Evolutionary conservation across 306 rosid genomes (phyloP), one percentile per base, ranked within the genome.

Genomic region (Cucurbita moschata): DNA sequence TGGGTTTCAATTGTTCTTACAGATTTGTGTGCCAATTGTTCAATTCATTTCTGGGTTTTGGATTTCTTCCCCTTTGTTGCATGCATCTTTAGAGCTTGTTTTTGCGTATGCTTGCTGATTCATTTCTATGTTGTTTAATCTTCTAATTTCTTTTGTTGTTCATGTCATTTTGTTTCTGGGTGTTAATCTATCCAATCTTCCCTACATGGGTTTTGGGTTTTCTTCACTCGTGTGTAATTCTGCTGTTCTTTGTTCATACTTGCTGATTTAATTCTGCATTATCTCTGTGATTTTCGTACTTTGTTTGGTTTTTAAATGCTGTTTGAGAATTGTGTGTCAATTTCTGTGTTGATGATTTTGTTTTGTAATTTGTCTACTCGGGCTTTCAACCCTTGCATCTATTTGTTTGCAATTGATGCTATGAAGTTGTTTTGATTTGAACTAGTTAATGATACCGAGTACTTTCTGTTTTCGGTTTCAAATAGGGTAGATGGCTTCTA

Each of bases 401-500:
- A 21, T 19, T 67, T 44, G 42, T 7, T 68, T 46, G 8, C 7
- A 13, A 30, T 70, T 16, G 16, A 26, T 15, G 23, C 8, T 44
- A 6, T 18, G 55, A 19, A 44, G 37, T 66, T 19, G 18, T 65
- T 5, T n/a, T 16, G 9, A 21, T 23, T 67, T 68, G 11, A 35
- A 38, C 35, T 37, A 8, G 16, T 67, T 9, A 43, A 19, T 9
- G 40, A 18, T 21, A 10, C 0, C 3, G 40, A 61, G 4, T 72
- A 19, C 58, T 46, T 52, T 40, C 3, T 77, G 54, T 61, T 40
- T 5, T 5, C 77, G 43, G 77, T 57, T 56, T 13, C 8, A 8
- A 10, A 60, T 35, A 26, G 77, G 53, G 63, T 75, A 71, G 79
- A 95, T 95, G 99, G 96, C 96, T 0, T 87, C 96, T 13, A 75